phyloP scores from a whole-genome alignment of 768 basidiomycete species.

The Dentipellis fragilis region DNA sequence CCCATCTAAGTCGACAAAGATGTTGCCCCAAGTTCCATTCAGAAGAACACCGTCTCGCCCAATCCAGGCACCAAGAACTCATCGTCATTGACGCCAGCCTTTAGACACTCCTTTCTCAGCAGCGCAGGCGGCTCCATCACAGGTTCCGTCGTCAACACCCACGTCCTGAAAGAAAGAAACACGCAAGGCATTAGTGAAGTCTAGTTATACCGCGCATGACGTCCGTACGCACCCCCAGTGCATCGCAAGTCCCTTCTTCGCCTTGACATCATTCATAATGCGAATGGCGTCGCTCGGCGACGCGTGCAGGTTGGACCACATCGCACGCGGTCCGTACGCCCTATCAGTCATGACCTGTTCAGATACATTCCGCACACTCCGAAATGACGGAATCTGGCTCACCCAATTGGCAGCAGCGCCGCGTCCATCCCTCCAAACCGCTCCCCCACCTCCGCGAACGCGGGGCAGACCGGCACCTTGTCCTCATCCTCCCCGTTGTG shows the following conservation, averaged over 20 bases:
- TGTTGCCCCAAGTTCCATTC: not conserved
- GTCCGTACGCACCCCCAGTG: slow-evolving; percentile 49
- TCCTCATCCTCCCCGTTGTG: slow-evolving; percentile 36
- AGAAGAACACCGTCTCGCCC: slow-evolving; percentile 41
- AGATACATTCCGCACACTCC: not conserved
- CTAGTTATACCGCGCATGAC: not conserved
- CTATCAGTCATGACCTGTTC: slow-evolving; percentile 26
- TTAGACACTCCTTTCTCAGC: slow-evolving; percentile 42
- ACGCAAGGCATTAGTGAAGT: not conserved
- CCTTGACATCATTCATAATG: slow-evolving; percentile 53
- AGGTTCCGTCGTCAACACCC: slow-evolving; percentile 43
- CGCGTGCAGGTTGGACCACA: slow-evolving; percentile 54
- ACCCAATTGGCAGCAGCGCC: slow-evolving; percentile 65
- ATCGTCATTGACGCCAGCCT: slow-evolving; percentile 39
- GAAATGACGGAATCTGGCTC: slow-evolving; percentile 11
- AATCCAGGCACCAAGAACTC: slow-evolving; percentile 49
- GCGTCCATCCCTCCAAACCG: slow-evolving; percentile 55
- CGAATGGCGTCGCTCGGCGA: slow-evolving; percentile 60
- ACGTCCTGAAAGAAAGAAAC: slow-evolving; percentile 31
- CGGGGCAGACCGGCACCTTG: slow-evolving; percentile 53
- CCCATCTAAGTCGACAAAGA: too few relatives aligned
- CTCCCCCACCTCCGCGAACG: slow-evolving; percentile 62
- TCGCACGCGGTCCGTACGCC: slow-evolving; percentile 44
- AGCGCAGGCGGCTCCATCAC: slow-evolving; percentile 49
- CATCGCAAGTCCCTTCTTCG: slow-evolving; percentile 55